A percentile compares a stretch with the other conserved stretches of the same genome.
Evolutionary conservation across 305 asterid genomes (phyloP).

Genomic region (Salvia sclarea): DNA sequence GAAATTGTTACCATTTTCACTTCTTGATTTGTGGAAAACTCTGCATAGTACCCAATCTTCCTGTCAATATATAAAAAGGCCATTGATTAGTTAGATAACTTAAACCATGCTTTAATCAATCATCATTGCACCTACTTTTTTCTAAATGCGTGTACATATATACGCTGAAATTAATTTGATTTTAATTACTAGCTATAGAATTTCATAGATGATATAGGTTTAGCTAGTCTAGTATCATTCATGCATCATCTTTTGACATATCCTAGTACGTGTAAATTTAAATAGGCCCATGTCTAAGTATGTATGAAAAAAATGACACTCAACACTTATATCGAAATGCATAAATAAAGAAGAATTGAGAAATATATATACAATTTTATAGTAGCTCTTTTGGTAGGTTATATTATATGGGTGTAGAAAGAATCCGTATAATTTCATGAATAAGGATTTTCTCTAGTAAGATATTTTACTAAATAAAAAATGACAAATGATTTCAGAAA

Average conservation of each 20-base stretch:
- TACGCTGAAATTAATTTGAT: not conserved
- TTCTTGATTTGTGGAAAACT: constrained; percentile 80
- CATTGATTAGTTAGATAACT: not conserved
- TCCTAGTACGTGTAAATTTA: not conserved
- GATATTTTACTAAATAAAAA: not conserved
- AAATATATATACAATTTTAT: not conserved
- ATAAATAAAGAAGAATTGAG: not conserved
- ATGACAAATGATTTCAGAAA: not conserved
- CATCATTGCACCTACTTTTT: not conserved
- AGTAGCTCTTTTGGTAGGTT: not conserved
- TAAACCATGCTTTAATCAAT: not conserved
- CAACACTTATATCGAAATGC: not conserved
- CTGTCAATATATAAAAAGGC: constrained; percentile 37
- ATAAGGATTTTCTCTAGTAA: not conserved
- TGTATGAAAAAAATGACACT: not conserved
- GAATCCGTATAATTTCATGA: not conserved
- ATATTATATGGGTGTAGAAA: not conserved
- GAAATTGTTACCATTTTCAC: constrained; percentile 41
- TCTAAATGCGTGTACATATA: not conserved
- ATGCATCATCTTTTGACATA: not conserved
- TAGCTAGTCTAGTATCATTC: not conserved
- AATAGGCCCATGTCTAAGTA: not conserved
- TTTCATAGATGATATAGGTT: not conserved
- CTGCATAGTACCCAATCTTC: constrained; percentile 96
- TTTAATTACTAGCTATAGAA: no score